phyloP scores from a whole-genome alignment of 2,329 filamentous ascomycete species.

The Talaromyces sp. region DNA sequence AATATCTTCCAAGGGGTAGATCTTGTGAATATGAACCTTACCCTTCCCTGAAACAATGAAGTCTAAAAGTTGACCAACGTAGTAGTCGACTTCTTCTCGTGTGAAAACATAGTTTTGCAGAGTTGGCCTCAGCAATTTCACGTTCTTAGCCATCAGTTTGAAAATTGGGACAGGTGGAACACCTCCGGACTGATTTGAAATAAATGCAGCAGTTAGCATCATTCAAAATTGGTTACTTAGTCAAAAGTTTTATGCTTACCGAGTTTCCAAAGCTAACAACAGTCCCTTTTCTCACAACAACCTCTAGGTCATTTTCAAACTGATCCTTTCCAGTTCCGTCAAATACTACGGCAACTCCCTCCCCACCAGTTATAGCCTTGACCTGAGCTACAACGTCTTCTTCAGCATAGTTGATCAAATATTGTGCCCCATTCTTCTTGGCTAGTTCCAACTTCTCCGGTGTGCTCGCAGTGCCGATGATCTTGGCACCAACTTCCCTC shows the following conservation, averaged over 20 bases:
- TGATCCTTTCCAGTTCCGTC: constrained; percentile 77
- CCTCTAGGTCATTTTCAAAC: constrained; percentile 68
- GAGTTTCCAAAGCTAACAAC: constrained; percentile 74
- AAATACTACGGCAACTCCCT: constrained; percentile 69
- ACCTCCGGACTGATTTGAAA: not conserved
- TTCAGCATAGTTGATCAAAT: constrained; percentile 69
- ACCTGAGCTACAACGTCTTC: constrained; percentile 71
- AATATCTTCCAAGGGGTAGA: not conserved
- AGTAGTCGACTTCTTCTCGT: not conserved
- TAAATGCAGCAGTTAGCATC: not conserved
- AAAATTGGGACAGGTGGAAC: not conserved
- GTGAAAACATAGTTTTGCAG: not conserved
- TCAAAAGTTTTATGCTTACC: not conserved
- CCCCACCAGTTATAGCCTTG: constrained; percentile 71
- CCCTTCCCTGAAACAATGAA: not conserved
- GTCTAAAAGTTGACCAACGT: not conserved
- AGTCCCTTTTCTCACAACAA: constrained; percentile 67
- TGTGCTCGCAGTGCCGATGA: constrained; percentile 72
- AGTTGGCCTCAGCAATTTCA: not conserved
- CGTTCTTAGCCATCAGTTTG: not conserved
- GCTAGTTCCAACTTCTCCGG: constrained; percentile 66
- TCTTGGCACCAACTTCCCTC: constrained; percentile 62
- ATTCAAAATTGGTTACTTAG: not conserved
- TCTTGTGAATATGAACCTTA: not conserved
- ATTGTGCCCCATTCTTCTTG: constrained; percentile 59